These are phyloP conservation scores for Fusarium keratoplasticum DNA, from an alignment of 2,329 filamentous ascomycete species.

Conservation along the genomic window DNA sequence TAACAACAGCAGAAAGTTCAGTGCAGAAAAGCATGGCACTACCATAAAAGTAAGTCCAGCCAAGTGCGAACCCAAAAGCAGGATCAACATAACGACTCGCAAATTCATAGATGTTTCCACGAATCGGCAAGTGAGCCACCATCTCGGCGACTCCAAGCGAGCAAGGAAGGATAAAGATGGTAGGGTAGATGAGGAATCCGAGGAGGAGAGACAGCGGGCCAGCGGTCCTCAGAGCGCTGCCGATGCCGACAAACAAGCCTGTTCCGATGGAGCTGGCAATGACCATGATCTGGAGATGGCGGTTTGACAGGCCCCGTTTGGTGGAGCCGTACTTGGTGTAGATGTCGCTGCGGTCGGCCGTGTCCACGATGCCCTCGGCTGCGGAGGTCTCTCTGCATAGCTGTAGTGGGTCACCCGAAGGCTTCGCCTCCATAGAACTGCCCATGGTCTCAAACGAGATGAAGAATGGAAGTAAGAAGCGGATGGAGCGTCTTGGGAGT, in stretches of 20 bases:
- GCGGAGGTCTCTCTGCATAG: background rate
- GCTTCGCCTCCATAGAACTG: background rate
- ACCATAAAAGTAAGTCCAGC: background rate
- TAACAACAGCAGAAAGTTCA: background rate
- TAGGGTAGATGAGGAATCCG: background rate
- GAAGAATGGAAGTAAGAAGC: background rate
- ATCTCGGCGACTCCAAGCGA: background rate
- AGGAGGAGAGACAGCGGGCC: background rate
- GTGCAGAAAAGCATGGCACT: background rate
- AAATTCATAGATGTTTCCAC: background rate
- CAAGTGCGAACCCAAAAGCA: background rate
- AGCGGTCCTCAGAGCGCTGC: background rate
- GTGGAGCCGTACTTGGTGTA: slow-evolving; percentile 6
- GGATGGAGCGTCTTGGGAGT: background rate
- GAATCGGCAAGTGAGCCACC: background rate
- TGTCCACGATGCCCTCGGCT: background rate
- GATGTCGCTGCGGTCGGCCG: background rate
- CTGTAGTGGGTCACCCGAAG: background rate
- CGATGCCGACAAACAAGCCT: background rate
- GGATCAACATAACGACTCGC: background rate
- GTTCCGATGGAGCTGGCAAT: slow-evolving; percentile 58
- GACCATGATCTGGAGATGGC: slow-evolving; percentile 60
- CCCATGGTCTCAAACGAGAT: background rate
- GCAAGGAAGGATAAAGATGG: background rate
- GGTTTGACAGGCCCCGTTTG: slow-evolving; percentile 45